Base-by-base conservation (phyloP, 2,329 filamentous ascomycete species). In the Daldinia sp. region DNA sequence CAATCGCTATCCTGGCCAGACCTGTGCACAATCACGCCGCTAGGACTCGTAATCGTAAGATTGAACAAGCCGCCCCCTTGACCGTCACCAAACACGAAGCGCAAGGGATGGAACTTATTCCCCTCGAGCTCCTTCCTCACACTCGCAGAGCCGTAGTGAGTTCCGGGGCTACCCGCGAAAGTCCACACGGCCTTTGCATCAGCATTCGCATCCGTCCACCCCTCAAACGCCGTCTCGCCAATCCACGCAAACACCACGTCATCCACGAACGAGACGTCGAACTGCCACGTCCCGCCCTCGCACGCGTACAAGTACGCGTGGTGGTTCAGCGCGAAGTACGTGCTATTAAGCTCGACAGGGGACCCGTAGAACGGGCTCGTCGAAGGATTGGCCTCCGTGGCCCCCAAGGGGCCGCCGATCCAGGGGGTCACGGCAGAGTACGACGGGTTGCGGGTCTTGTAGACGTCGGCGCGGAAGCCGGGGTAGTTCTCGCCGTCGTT, bases 311-410 rank as follows among this genome's bases (percentile, higher is more conserved):
- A 66, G 63, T 75, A 76, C 10, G 69, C 74, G 53, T 61, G 72
- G 26, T 76, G 72, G 65, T 74, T 75, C 10, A 75, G 69, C 2
- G 62, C 70, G 46, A 76, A 75, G 67, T 69, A 73, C 15, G 72
- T 65, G 37, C 61, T 65, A 30, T 59, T 48, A 13, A 74, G 69
- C 54, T 62, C 44, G 10, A 28, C 4, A 6, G 64, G 53, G 1
- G 68, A 69, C 5, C 58, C 63, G 60, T 72, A 72, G 48, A 72
- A 59, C 30, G 46, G 35, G 20, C 33, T 51, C 33, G 56, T 50
- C 1, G 42, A 6, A 4, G 56, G 59, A 50, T 57, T 51, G 33
- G 56, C 54, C 0, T 37, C 10, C 10, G 56, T 60, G 55, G 60
- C 42, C 4, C 64, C 65, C 15, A 70, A 57, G 5, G 53, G 39